Base-by-base conservation (phyloP, 106 monocot genomes). In the Dendrobium nobile region DNA sequence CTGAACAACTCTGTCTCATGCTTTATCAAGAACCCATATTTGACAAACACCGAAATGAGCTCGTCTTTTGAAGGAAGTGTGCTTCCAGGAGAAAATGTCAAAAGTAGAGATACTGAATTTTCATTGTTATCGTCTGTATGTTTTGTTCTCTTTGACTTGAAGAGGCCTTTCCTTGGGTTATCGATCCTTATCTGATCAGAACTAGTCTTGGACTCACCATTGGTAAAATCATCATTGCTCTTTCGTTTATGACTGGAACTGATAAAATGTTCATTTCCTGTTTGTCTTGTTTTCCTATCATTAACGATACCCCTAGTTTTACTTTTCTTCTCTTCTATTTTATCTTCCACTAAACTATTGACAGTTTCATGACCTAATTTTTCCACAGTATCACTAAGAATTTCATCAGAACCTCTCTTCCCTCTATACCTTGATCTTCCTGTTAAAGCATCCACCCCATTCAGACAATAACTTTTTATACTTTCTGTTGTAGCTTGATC, bases 1-100 rank as follows among this genome's bases (percentile, higher is more conserved):
- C 64, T 41, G 22, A 73, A 31, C 56, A 73, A 9, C 59, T 72
- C 79, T 19, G 68, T 83, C 73, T 83, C 83, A 9, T 72, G 67
- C 13, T 83, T 43, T 41, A 79, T 58, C 42, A 83, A 47, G 20
- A 55, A 33, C 5, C 83, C 83, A 61, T 83, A 83, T 47, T 73
- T 78, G 22, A 48, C 28, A 44, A 67, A 83, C 26, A 26, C 59
- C 54, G 79, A 55, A 7, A 83, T 19, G 41, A 83, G 78, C 17
- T 83, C 73, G 9, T 83, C 83, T 59, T 83, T 78, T 1, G 83
- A 74, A 19, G 83, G 83, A 78, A 83, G 54, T 72, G 4, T 83
- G 41, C 17, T 59, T 37, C 24, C 79, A 55, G 70, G 58, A 78
- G 73, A 83, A 83, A 83, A 83, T 28, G 79, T 73, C 74, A 83